phyloP scores from a whole-genome alignment of 164 flowering plant species.

The Annona squamosa region DNA sequence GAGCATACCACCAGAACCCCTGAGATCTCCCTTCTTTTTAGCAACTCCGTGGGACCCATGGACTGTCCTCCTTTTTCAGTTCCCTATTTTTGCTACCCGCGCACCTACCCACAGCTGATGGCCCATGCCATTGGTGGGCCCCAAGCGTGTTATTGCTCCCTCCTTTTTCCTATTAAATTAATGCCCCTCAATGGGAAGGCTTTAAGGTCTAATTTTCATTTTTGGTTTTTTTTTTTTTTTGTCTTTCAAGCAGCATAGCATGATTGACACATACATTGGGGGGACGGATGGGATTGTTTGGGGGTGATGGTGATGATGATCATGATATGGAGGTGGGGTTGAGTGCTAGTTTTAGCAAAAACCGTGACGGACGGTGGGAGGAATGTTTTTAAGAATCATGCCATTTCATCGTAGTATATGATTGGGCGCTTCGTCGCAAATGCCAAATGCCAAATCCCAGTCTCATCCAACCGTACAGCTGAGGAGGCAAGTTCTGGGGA shows the following conservation, averaged over 20 bases:
- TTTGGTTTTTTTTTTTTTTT: neutral
- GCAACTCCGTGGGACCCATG: conserved; percentile 10
- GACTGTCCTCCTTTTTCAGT: conserved; percentile 2
- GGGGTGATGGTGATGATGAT: neutral
- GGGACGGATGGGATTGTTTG: neutral
- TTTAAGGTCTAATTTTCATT: neutral
- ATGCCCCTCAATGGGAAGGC: neutral
- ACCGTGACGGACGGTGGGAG: too few relatives aligned
- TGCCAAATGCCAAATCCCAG: too few relatives aligned
- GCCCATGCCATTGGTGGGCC: conserved; percentile 1
- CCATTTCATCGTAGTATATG: too few relatives aligned
- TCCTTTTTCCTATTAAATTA: neutral
- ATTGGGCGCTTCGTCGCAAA: too few relatives aligned
- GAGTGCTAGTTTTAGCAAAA: neutral
- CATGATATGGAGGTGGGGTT: neutral
- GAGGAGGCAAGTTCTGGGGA: too few relatives aligned
- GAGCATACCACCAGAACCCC: too few relatives aligned
- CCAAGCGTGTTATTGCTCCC: neutral
- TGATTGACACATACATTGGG: neutral
- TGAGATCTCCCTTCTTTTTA: neutral
- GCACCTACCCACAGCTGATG: conserved; percentile 10
- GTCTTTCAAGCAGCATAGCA: neutral
- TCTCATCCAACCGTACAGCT: too few relatives aligned
- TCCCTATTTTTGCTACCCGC: conserved; percentile 8
- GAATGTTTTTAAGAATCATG: too few relatives aligned